Evolutionary conservation across 371 early-diverging fungal genomes (phyloP), one percentile per base, ranked within the genome.

Genomic region (Apophysomyces variabilis): DNA sequence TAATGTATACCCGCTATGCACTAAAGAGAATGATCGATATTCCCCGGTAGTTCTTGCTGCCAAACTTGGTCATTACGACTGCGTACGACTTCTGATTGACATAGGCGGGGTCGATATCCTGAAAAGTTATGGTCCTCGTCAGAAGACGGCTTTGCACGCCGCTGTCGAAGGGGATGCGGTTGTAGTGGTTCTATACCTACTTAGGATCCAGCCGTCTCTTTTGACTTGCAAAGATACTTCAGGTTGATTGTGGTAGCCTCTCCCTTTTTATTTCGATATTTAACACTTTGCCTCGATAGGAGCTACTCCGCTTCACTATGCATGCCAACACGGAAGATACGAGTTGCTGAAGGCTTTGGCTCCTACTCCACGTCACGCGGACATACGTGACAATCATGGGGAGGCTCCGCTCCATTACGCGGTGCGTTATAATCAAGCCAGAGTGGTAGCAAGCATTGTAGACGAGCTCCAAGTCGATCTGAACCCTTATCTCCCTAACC

Each of bases 401-500:
- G 81, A 81, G 56, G 75, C 78, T 18, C 78, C 81, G 5, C 66
- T 81, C 18, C 81, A 81, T 64, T 81, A 76, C 65, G 78, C 78
- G 45, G 70, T 81, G 8, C 73, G 78, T 16, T 66, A 72, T 35
- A 71, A 67, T 21, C 73, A 65, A 45, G 38, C 67, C 26, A 78
- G 74, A 57, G 61, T 62, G 0, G 69, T 81, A 3, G 57, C 66
- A 5, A 69, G 61, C 38, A 45, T 81, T 5, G 65, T 81, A 13
- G 72, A 72, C 2, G 75, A 76, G 16, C 54, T 78, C 3, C 78
- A 75, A 16, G 77, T 67, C 1, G 73, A 73, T 64, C 75, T 71
- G 16, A 81, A 81, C 38, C 71, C 68, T n/a, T 81, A 76, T 64
- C 60, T 76, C 21, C 58, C 47, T 12, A 78, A 78, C 32, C 66